phyloP scores from a whole-genome alignment of 2,329 filamentous ascomycete genomes.

The Monilinia aucupariae region DNA sequence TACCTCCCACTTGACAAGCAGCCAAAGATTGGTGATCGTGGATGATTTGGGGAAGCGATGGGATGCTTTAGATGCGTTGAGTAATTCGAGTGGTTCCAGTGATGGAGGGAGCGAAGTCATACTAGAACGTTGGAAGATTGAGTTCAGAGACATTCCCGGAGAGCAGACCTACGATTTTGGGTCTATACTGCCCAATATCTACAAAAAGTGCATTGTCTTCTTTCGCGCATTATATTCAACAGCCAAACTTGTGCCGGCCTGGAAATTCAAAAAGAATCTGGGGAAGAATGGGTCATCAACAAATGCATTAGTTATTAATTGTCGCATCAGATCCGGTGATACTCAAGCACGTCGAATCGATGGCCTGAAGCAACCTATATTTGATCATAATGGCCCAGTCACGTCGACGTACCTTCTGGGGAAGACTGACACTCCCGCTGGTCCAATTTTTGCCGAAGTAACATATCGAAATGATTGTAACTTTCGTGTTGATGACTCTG shows the following conservation, averaged over 20 bases:
- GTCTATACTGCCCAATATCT: slow-evolving; percentile 71
- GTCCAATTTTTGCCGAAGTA: slow-evolving; percentile 74
- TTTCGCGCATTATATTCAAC: slow-evolving; percentile 85
- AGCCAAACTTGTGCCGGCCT: slow-evolving; percentile 75
- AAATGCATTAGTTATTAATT: slow-evolving; percentile 65
- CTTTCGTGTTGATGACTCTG: slow-evolving; percentile 86
- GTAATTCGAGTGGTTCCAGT: slow-evolving; percentile 49
- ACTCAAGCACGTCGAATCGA: slow-evolving; percentile 54
- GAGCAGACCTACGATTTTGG: slow-evolving; percentile 52
- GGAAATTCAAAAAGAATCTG: slow-evolving; percentile 70
- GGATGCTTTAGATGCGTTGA: slow-evolving; percentile 83
- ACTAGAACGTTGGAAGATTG: slow-evolving; percentile 85
- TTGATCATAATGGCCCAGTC: slow-evolving; percentile 55
- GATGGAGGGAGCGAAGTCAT: slow-evolving; percentile 56
- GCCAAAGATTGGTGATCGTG: slow-evolving; percentile 79
- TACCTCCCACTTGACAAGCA: slow-evolving; percentile 69
- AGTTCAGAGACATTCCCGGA: slow-evolving; percentile 60
- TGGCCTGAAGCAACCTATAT: slow-evolving; percentile 64
- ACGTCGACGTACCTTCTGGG: slow-evolving; percentile 76
- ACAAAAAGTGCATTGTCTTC: slow-evolving; percentile 95
- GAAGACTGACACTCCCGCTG: slow-evolving; percentile 79
- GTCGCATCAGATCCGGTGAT: slow-evolving; percentile 64
- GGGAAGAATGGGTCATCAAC: slow-evolving; percentile 62
- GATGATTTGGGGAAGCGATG: slow-evolving; percentile 88
- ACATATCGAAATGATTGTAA: slow-evolving; percentile 83